Percentiles rank a stretch among this genome's conserved stretches.
Evolutionary conservation across 179 eudicot genomes (phyloP).

Genomic region (Silene vulgaris): DNA sequence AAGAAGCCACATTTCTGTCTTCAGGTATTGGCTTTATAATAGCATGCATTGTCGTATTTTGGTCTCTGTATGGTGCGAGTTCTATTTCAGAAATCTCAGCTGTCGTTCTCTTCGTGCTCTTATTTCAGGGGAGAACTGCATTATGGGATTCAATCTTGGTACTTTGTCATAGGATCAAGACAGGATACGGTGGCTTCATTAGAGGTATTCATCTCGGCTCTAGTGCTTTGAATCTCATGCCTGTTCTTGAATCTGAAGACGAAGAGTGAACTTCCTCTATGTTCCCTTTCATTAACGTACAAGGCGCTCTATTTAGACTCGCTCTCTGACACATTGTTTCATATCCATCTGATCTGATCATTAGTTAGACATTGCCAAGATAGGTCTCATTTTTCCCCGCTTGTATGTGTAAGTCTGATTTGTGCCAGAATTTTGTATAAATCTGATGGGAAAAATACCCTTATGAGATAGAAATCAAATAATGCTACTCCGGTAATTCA

Average conservation of each 20-base stretch:
- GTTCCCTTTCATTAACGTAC: neutral
- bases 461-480: too few relatives aligned
- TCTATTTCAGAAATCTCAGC: constrained; percentile 17
- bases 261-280: constrained; percentile 35
- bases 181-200: constrained; percentile 57
- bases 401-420: neutral
- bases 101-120: constrained; percentile 4
- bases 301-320: neutral
- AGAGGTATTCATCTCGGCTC: constrained; percentile 91
- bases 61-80: neutral
- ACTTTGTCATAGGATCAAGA: constrained; percentile 66
- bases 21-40: constrained; percentile 51
- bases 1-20: constrained; percentile 77
- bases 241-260: constrained; percentile 61
- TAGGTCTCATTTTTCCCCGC: neutral
- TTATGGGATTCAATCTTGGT: constrained; percentile 95
- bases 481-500: too few relatives aligned
- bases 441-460: neutral
- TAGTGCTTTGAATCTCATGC: constrained; percentile 68
- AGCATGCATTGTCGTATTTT: neutral
- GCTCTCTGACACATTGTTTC: constrained; percentile 12
- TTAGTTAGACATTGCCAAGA: neutral
- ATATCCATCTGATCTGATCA: constrained; percentile 16
- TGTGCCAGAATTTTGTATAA: constrained; percentile 8
- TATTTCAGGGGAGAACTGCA: constrained; percentile 87